Evolutionary conservation across 106 monocot genomes (phyloP).

Genomic region (Phalaenopsis equestris): DNA sequence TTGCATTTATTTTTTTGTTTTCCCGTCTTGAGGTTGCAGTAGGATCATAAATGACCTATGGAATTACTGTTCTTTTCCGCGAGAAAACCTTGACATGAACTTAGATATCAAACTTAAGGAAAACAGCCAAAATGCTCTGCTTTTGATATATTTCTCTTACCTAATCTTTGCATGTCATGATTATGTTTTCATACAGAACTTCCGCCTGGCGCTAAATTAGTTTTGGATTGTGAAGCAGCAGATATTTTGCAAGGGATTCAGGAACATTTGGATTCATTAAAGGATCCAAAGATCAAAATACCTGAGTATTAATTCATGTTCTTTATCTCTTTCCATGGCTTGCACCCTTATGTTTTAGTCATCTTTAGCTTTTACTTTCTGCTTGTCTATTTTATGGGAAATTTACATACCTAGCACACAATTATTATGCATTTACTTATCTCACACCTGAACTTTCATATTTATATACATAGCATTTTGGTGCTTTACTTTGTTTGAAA

Average conservation of each 20-base stretch:
- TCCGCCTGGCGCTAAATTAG: slow-evolving; percentile 35
- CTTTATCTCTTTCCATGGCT: background rate
- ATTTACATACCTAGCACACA: too few relatives aligned
- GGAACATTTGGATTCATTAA: slow-evolving; percentile 36
- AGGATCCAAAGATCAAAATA: slow-evolving; percentile 50
- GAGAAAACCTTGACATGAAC: background rate
- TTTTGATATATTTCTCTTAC: background rate
- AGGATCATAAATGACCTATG: background rate
- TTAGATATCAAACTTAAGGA: background rate
- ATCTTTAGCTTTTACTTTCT: background rate
- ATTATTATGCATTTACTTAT: too few relatives aligned
- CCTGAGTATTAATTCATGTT: slow-evolving; percentile 28
- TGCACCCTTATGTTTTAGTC: background rate
- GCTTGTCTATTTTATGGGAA: background rate
- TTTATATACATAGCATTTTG: too few relatives aligned
- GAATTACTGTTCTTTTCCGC: slow-evolving; percentile 1
- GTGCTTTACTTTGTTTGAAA: too few relatives aligned
- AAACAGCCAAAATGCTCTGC: background rate
- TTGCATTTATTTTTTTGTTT: background rate
- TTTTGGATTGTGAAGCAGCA: slow-evolving; percentile 69
- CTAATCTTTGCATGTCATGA: background rate
- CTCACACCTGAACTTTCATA: too few relatives aligned
- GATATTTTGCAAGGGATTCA: slow-evolving; percentile 48
- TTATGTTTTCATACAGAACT: slow-evolving; percentile 31
- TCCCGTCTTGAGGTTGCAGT: background rate